These are phyloP conservation scores for Pochonia chlamydosporia DNA, from an alignment of 2,329 filamentous ascomycete genomes.

Conservation along the genomic window DNA sequence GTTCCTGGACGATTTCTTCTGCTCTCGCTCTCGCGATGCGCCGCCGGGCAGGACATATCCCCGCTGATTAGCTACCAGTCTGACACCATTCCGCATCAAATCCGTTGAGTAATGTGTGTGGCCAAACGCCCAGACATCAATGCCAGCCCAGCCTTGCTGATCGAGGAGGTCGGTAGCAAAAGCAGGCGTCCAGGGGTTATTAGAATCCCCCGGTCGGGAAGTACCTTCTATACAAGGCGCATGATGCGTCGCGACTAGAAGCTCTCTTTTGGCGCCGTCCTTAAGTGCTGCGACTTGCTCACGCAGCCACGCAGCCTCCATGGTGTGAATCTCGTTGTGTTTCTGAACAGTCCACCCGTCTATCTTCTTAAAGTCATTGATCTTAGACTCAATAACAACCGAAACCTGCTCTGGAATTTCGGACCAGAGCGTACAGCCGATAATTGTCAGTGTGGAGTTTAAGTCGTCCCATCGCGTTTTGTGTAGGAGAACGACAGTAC, in stretches of 20 bases:
- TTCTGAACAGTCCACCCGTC: slow-evolving; percentile 40
- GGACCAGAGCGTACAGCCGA: slow-evolving; percentile 56
- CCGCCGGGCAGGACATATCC: slow-evolving; percentile 28
- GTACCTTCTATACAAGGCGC: slow-evolving; percentile 45
- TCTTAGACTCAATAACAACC: slow-evolving; percentile 33
- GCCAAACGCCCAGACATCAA: slow-evolving; percentile 40
- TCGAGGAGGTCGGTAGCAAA: slow-evolving; percentile 45
- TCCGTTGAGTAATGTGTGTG: slow-evolving; percentile 41
- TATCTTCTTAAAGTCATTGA: slow-evolving; percentile 52
- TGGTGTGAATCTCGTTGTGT: slow-evolving; percentile 41
- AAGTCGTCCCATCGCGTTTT: slow-evolving; percentile 32
- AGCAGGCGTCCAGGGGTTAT: slow-evolving; percentile 39
- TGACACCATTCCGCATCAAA: slow-evolving; percentile 24
- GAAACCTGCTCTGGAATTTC: slow-evolving; percentile 33
- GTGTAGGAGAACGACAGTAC: slow-evolving; percentile 38
- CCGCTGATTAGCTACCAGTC: slow-evolving; percentile 40
- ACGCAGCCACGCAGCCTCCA: slow-evolving; percentile 47
- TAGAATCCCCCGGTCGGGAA: slow-evolving; percentile 41
- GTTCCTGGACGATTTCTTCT: not conserved
- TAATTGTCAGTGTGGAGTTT: slow-evolving; percentile 37
- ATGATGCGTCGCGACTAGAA: slow-evolving; percentile 53
- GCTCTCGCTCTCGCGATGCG: not conserved
- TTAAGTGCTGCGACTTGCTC: slow-evolving; percentile 14
- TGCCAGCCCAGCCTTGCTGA: slow-evolving; percentile 22
- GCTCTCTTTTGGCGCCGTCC: slow-evolving; percentile 11